Base-by-base conservation (phyloP, 345 rosid genomes). In the Anastatica hierochuntica region DNA sequence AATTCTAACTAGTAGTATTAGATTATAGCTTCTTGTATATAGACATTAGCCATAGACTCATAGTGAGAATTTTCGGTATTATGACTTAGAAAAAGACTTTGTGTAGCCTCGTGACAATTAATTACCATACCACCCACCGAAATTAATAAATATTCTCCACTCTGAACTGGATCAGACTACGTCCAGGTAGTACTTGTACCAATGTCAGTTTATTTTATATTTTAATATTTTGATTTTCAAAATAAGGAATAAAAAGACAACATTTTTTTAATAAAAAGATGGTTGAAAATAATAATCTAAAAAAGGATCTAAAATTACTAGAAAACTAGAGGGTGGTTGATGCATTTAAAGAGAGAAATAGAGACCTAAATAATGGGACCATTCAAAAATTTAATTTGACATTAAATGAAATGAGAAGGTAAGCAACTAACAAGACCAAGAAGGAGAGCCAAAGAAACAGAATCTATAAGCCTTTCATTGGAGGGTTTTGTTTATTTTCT, bases 71-170 rank as follows among this genome's bases (percentile, higher is more conserved):
- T 56, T 47, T 40, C 30, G 5, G 33, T 29, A 29, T 29, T 5
- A 36, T 43, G 46, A 45, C 38, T 51, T 51, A 4, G 38, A 31
- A 19, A 55, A 47, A n/a, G n/a, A 46, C 10, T 10, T 49, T 64
- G 63, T 64, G 57, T 58, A 65, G 58, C 12, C 58, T 49, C 70
- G 70, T 65, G 70, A 65, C 70, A 43, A 10, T 49, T 34, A 43
- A 43, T 35, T 15, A 43, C 10, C 49, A 35, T 43, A 56, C 24
- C 17, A 57, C 58, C 70, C 63, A 57, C 59, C 53, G 53, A 66
- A 11, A 27, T 66, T 14, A 50, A 66, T 66, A 50, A 66, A 58
- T 51, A 58, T 66, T 58, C 41, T 58, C 41, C 16, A 35, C 35
- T 50, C 58, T 49, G 57, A 58, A 57, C 64, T 58, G 59, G 70